Conservation (phyloP, 2,329 filamentous ascomycete genomes). For the Stagonosporopsis tanaceti region DNA sequence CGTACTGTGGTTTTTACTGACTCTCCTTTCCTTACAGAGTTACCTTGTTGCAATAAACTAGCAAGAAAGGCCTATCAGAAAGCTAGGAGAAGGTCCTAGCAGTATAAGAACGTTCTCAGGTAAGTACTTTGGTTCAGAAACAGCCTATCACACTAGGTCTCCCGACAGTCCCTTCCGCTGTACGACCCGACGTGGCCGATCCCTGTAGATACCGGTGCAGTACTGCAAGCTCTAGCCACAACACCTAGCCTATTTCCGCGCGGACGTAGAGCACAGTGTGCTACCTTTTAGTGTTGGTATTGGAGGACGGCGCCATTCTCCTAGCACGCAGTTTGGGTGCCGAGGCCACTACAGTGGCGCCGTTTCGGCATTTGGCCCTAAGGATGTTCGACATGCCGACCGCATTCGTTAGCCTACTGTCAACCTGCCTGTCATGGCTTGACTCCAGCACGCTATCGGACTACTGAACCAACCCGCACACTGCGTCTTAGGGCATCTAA, state of each 20-base stretch:
- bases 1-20: too few species aligned
- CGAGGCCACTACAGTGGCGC: conserved; percentile 1
- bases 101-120: too few species aligned
- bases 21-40: too few species aligned
- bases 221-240: not conserved
- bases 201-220: too few species aligned
- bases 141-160: too few species aligned
- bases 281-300: not conserved
- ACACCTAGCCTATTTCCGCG: not conserved
- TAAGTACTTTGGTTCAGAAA: too few species aligned
- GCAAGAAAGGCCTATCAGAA: too few species aligned
- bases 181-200: too few species aligned
- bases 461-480: not conserved
- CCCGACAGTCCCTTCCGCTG: too few species aligned
- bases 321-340: not conserved
- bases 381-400: not conserved
- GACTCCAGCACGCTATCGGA: not conserved
- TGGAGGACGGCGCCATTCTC: not conserved
- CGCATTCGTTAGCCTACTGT: not conserved
- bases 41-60: too few species aligned
- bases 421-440: conserved; percentile 1
- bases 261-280: not conserved
- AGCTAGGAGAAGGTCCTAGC: too few species aligned
- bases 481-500: not conserved
- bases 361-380: not conserved